Evolutionary conservation across 2,329 filamentous ascomycete species (phyloP), one percentile per base, ranked within the genome.

Genomic region (Davidsoniella eucalypti): DNA sequence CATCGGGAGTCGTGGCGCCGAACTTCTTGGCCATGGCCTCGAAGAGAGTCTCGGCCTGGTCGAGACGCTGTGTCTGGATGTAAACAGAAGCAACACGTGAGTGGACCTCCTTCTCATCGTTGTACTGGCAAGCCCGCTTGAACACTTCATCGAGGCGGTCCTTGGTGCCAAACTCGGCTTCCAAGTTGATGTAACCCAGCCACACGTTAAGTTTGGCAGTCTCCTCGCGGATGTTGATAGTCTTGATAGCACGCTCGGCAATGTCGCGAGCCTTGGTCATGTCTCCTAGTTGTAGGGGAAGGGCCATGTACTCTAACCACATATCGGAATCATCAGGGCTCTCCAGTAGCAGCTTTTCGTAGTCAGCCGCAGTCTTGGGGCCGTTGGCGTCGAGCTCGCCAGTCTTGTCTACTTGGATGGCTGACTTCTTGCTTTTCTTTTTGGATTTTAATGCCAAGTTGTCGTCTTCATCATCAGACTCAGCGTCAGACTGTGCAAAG

Each of bases 251-350:
- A 54, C 92, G 83, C 66, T 95, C 84, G 2, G 87, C 88, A 53
- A 95, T 82, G 56, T 90, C 84, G 45, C 90, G 80, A 10, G 92
- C 88, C 65, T 87, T 92, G 54, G 82, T 78, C 17, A 93, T 72
- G 65, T 98, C 92, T 61, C 86, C 86, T 48, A 94, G 76, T 61
- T 94, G 83, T 64, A 95, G 81, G 66, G 96, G 87, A 74, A 94
- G 94, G n/a, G 88, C 87, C 87, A 98, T 96, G 68, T 98, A 98
- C 56, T 86, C 78, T 50, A 95, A 85, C 92, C 92, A 98, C 25
- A 96, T 75, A 54, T 82, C 72, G 0, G 90, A 93, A n/a, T 85
- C 90, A 66, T 96, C 87, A 2, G 92, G 87, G 62, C 94, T 84
- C 51, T 87, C 86, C 18, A 98, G 77, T 40, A 98, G 76, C 21